A percentile compares a stretch with the other conserved stretches of the same genome.
Conservation (phyloP, 352 stramenopile species). For the Globisporangium emineosum region DNA sequence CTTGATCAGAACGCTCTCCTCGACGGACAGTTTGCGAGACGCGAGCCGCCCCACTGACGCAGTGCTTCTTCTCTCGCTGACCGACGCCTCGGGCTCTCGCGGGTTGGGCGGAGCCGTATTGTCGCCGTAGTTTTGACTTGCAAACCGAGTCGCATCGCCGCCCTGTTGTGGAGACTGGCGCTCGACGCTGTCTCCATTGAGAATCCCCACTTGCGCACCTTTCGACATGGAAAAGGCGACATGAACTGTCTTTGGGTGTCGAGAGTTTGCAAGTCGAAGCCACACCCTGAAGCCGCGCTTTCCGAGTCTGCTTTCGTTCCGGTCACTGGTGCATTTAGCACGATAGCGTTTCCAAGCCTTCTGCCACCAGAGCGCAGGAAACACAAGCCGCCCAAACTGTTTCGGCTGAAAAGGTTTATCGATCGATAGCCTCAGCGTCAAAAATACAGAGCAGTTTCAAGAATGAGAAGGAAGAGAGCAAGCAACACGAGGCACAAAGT, state of each 20-base stretch:
- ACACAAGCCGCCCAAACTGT: not conserved
- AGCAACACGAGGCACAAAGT: not conserved
- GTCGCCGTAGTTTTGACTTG: not conserved
- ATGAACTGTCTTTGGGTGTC: not conserved
- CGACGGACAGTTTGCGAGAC: slow-evolving; percentile 27
- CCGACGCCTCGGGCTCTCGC: not conserved
- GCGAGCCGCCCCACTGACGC: not conserved
- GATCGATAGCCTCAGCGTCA: not conserved
- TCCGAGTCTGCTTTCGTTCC: not conserved
- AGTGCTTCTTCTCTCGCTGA: not conserved
- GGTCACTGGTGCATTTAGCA: not conserved
- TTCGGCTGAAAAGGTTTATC: not conserved
- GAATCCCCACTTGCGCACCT: slow-evolving; percentile 9
- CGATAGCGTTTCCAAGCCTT: too few species aligned
- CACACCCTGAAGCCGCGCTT: not conserved
- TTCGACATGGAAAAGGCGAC: slow-evolving; percentile 9
- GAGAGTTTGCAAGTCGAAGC: not conserved
- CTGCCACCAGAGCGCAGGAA: not conserved
- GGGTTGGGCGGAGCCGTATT: slow-evolving; percentile 1
- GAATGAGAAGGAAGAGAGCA: too few species aligned
- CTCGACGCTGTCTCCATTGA: slow-evolving; percentile 4
- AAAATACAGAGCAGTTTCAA: not conserved
- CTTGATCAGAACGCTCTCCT: slow-evolving; percentile 40
- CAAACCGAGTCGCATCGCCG: not conserved
- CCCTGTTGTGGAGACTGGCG: not conserved